Evolutionary conservation across 2,329 filamentous ascomycete species (phyloP), one percentile per base, ranked within the genome.

Genomic region (Pseudogymnoascus sp.): DNA sequence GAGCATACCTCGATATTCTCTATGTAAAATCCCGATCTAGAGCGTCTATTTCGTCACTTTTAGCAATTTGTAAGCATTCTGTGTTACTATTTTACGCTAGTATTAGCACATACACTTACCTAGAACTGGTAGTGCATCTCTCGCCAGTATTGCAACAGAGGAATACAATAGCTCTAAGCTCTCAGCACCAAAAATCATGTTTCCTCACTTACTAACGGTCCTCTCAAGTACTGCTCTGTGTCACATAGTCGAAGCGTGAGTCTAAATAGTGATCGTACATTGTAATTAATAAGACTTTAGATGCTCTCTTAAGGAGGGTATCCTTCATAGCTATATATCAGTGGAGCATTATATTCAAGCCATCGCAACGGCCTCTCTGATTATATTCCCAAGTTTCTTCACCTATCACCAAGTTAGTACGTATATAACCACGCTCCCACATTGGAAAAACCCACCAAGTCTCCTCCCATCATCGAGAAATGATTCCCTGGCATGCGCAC

Each of bases 401-500:
- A 8, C 60, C 64, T n/a, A 60, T 60, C 10, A 36, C 39, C 7
- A 63, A 37, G n/a, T 47, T 60, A 60, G 31, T 37, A 37, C 8
- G 42, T 21, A 23, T 29, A 34, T 26, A 16, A 59, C 62, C 34
- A 60, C 11, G n/a, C 8, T 54, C 42, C 29, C 16, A 57, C 6
- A 36, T 26, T 39, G 40, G n/a, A 16, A 42, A 14, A 18, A 73
- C 77, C 77, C 75, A 80, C 79, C 66, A 76, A 72, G 61, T 77
- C 75, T 66, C 84, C 85, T 73, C 87, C 85, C 86, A 91, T 90
- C 87, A 90, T 90, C 18, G 81, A 85, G 76, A 91, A 90, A 75
- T 90, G 87, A 70, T 90, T 88, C 2, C 86, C 88, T 14, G 83
- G 83, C 84, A 89, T 88, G 70, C 87, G 84, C 63, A 80, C 81